These are phyloP conservation scores for Discostella stelligera DNA, from an alignment of 352 stramenopile species.

Conservation along the genomic window DNA sequence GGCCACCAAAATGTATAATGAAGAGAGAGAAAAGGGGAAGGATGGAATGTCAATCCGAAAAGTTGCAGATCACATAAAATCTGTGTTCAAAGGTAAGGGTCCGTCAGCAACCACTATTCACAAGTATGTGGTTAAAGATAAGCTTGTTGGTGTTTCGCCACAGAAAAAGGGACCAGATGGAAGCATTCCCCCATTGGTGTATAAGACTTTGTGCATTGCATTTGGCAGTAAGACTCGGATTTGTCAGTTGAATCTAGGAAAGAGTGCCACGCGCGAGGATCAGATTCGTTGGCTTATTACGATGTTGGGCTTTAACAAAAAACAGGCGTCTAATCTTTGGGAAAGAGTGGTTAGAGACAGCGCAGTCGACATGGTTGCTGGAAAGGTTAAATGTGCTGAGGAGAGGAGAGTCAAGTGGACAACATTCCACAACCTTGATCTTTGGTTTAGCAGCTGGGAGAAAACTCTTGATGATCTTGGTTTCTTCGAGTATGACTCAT, in stretches of 20 bases:
- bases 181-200: background rate
- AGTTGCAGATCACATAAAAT: too few relatives aligned
- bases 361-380: background rate
- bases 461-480: background rate
- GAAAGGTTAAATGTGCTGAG: background rate
- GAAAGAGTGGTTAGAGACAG: background rate
- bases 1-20: too few relatives aligned
- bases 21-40: too few relatives aligned
- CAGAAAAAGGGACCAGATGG: background rate
- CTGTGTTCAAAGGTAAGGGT: too few relatives aligned
- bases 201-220: background rate
- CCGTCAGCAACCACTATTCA: background rate
- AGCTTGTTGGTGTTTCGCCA: background rate
- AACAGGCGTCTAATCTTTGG: background rate
- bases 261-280: too few relatives aligned
- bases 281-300: too few relatives aligned
- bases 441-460: conserved; percentile 9
- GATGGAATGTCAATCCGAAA: too few relatives aligned
- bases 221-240: background rate
- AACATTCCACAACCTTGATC: background rate
- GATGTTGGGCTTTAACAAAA: too few relatives aligned
- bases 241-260: background rate
- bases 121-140: background rate
- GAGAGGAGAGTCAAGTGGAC: conserved; percentile 4
- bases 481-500: background rate